Evolutionary conservation across 192 early-diverging fungal species (phyloP).

Genomic region (Coemansia sp.): DNA sequence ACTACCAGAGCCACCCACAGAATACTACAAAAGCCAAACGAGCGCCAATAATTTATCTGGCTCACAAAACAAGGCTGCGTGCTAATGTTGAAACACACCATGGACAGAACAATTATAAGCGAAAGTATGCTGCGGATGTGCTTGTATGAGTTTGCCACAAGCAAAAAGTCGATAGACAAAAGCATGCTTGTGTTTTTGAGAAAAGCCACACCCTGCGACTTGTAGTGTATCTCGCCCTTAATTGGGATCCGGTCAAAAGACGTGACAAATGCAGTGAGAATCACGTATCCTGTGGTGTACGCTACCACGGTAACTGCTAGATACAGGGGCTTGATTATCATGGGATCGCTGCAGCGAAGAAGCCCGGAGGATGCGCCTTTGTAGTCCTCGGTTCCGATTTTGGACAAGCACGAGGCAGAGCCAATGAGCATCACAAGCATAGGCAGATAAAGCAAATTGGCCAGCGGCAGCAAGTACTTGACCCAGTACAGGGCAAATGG

Average conservation of each 20-base stretch:
- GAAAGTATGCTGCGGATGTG: slow-evolving; percentile 69
- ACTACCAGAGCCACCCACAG: slow-evolving; percentile 69
- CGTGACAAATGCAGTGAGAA: slow-evolving; percentile 70
- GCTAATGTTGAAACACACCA: slow-evolving; percentile 74
- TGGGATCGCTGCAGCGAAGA: slow-evolving; percentile 55
- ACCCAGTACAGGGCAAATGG: slow-evolving; percentile 55
- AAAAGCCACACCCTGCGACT: slow-evolving; percentile 70
- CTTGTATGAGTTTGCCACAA: slow-evolving; percentile 60
- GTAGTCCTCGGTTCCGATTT: slow-evolving; percentile 37
- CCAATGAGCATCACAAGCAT: slow-evolving; percentile 59
- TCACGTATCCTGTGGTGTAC: slow-evolving; percentile 63
- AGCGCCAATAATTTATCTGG: slow-evolving; percentile 73
- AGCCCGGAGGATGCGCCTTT: slow-evolving; percentile 37
- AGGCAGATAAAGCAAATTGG: slow-evolving; percentile 56
- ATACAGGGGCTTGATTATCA: slow-evolving; percentile 59
- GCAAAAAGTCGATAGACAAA: slow-evolving; percentile 65
- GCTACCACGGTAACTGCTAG: slow-evolving; percentile 60
- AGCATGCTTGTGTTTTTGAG: slow-evolving; percentile 74
- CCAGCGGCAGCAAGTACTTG: slow-evolving; percentile 55
- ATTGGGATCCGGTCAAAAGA: slow-evolving; percentile 69
- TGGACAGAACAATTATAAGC: slow-evolving; percentile 63
- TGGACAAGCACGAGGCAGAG: slow-evolving; percentile 55
- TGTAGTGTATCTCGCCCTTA: slow-evolving; percentile 71
- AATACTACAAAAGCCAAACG: slow-evolving; percentile 65
- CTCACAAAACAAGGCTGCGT: slow-evolving; percentile 72